Conservation (phyloP, 495 filamentous ascomycete genomes). For the Recurvomyces mirabilis region DNA sequence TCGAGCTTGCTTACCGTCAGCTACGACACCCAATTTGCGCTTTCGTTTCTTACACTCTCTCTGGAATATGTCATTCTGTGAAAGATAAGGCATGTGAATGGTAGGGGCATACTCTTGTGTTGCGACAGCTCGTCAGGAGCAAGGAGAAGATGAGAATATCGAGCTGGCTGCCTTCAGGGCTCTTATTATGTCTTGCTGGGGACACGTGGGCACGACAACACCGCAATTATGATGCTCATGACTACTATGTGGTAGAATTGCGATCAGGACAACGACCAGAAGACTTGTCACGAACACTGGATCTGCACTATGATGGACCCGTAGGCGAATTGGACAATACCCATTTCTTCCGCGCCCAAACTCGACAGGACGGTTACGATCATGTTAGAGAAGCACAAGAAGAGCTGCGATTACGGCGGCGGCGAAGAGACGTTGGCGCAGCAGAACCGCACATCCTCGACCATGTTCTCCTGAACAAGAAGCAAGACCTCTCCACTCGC, state of each 20-base stretch:
- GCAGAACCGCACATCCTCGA: constrained; percentile 50
- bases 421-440: constrained; percentile 45
- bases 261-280: constrained; percentile 51
- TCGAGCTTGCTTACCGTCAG: too few relatives aligned
- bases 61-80: too few relatives aligned
- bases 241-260: constrained; percentile 86
- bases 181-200: too few relatives aligned
- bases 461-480: constrained; percentile 66
- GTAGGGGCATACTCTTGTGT: background rate
- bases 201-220: too few relatives aligned
- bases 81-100: too few relatives aligned
- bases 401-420: constrained; percentile 45
- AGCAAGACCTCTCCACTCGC: constrained; percentile 60
- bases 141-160: constrained; percentile 4
- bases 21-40: too few relatives aligned
- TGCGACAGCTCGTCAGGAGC: background rate
- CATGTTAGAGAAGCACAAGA: constrained; percentile 46
- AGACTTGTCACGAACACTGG: constrained; percentile 61
- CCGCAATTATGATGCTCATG: constrained; percentile 53
- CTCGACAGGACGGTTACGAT: constrained; percentile 48
- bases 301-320: constrained; percentile 69
- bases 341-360: constrained; percentile 67
- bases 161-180: background rate
- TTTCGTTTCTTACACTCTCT: too few relatives aligned
- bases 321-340: constrained; percentile 73